Percentiles rank a stretch among this genome's conserved stretches.
Evolutionary conservation across 1,139 yeast genomes (phyloP).

Genomic region (Zygosaccharomyces sapae): DNA sequence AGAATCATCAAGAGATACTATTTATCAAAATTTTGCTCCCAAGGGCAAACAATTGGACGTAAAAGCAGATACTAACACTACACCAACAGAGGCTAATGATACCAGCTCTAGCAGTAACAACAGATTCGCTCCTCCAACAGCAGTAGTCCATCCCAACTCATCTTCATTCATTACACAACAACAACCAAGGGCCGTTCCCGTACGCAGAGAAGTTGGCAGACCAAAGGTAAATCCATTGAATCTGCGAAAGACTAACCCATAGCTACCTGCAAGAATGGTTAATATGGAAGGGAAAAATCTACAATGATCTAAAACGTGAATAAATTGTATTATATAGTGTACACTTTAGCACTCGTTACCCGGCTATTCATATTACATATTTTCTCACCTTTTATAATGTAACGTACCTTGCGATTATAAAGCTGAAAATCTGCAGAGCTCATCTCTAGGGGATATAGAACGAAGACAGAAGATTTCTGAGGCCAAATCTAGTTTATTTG

Average conservation of each 20-base stretch:
- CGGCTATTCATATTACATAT: neutral
- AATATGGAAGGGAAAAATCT: too few relatives aligned
- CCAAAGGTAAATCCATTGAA: constrained; percentile 27
- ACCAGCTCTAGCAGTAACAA: neutral
- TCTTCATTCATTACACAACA: constrained; percentile 6
- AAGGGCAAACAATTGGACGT: constrained; percentile 31
- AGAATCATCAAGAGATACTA: constrained; percentile 21
- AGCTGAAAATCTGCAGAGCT: constrained; percentile 1
- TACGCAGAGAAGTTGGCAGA: constrained; percentile 33
- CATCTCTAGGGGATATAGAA: constrained; percentile 2
- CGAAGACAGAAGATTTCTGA: neutral
- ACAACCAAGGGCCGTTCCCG: constrained; percentile 7
- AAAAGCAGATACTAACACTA: constrained; percentile 3
- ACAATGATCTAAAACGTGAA: neutral
- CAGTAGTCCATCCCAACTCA: constrained; percentile 28
- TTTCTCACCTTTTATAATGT: neutral
- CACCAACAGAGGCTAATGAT: neutral
- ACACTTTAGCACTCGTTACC: neutral
- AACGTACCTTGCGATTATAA: constrained; percentile 4
- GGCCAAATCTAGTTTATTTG: neutral
- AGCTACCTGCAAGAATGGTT: neutral
- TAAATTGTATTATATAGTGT: neutral
- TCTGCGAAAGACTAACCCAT: constrained; percentile 10
- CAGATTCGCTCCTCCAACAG: constrained; percentile 28
- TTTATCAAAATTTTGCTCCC: constrained; percentile 33